Base-by-base conservation (phyloP, 2,329 filamentous ascomycete species). In the Elsinoe ampelina region DNA sequence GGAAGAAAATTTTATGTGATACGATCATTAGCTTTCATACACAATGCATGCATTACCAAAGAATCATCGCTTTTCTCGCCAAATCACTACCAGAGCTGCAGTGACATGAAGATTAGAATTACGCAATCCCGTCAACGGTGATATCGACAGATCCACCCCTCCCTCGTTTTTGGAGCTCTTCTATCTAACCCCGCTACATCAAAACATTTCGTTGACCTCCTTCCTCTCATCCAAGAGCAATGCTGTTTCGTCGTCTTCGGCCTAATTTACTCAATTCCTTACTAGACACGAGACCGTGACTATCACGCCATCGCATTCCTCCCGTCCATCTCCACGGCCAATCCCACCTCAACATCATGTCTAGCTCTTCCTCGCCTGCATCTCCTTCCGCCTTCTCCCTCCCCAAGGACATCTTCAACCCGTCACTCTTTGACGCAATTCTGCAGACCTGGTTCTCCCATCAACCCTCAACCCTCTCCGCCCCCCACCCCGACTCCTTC, bases 371-470 rank as follows among this genome's bases (percentile, higher is more conserved):
- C 7, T 7, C 47, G 17, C 19, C 41, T n/a, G 39, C 39, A 7
- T 19, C 59, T 41, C 19, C 39, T 7, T 38, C 58, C 34, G 26
- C 56, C 47, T 66, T 65, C 65, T 61, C 60, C 3, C 68, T 75
- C 42, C 68, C 73, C 61, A 67, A 62, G 34, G 61, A 54, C 19
- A 65, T 75, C 61, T 75, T 73, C 65, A 75, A 72, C 48, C 63
- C 64, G 0, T 52, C 61, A 0, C 63, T 75, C 3, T 75, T 75
- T 63, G 61, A 63, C 3, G 59, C 63, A 8, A 48, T 75, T 20
- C 67, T 61, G 15, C 58, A 66, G 17, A 61, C 71, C 54, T 76
- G 73, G 73, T 74, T 75, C 58, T 60, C 61, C 13, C 69, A 63
- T 26, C 56, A 71, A 3, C 62, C 70, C 11, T 22, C 59, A 3